These are phyloP conservation scores for Boletus sp. DNA, from an alignment of 768 basidiomycete genomes.

Conservation along the genomic window DNA sequence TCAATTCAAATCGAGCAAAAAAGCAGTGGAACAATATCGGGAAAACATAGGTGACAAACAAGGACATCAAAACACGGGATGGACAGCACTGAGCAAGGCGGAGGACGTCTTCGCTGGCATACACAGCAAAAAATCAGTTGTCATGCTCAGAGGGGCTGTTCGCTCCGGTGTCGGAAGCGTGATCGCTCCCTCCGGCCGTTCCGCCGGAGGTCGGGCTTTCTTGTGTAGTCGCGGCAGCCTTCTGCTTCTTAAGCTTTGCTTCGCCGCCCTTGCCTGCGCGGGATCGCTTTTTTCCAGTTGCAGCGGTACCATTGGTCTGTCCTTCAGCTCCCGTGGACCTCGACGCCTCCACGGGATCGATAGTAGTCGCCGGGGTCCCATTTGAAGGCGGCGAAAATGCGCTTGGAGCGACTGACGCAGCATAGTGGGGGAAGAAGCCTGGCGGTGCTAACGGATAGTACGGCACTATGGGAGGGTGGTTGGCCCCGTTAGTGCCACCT, in stretches of 20 bases:
- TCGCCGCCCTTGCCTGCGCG: conserved; percentile 30
- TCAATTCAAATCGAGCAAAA: conserved; percentile 22
- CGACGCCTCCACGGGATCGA: conserved; percentile 26
- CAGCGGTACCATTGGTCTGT: conserved; percentile 15
- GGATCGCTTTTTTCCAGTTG: conserved; percentile 28
- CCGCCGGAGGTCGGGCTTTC: conserved; percentile 24
- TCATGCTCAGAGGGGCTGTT: conserved; percentile 26
- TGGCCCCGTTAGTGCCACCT: conserved; percentile 28
- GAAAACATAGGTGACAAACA: conserved; percentile 11
- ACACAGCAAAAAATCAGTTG: conserved; percentile 15
- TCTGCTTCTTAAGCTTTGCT: conserved; percentile 33
- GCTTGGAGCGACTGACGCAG: conserved; percentile 26
- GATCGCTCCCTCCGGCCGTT: conserved; percentile 28
- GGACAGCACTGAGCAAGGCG: background rate
- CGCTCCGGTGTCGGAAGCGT: conserved; percentile 19
- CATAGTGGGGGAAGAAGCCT: conserved; percentile 39
- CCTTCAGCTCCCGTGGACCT: conserved; percentile 17
- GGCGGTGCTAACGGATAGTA: conserved; percentile 39
- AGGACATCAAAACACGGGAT: conserved; percentile 10
- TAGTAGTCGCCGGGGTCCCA: conserved; percentile 23
- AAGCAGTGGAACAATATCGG: background rate
- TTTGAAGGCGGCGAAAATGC: conserved; percentile 31
- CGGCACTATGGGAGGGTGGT: conserved; percentile 30
- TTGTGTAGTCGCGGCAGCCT: conserved; percentile 10
- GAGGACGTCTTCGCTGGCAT: background rate